phyloP scores from a whole-genome alignment of 2,329 filamentous ascomycete species.

The Colletotrichum brevisporum region DNA sequence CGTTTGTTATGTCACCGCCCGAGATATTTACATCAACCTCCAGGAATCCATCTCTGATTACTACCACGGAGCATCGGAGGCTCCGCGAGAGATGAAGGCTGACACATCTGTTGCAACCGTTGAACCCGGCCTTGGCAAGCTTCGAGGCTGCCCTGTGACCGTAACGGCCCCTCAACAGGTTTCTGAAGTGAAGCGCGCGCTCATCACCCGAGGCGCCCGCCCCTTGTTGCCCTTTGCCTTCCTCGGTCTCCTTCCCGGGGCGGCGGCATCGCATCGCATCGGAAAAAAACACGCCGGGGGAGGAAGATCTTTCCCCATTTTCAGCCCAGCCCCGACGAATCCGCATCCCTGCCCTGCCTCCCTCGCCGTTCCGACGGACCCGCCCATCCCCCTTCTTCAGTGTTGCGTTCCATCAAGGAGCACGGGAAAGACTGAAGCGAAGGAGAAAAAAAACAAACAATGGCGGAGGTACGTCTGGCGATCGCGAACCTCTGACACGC shows the following conservation, averaged over 20 bases:
- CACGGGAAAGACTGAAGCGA: too few relatives aligned
- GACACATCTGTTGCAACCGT: conserved; percentile 25
- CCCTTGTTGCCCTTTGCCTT: background rate
- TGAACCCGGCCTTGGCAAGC: conserved; percentile 34
- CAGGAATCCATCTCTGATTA: too few relatives aligned
- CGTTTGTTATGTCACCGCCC: too few relatives aligned
- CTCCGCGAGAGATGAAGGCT: conserved; percentile 12
- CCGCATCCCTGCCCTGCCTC: conserved; percentile 13
- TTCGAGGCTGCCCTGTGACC: conserved; percentile 34
- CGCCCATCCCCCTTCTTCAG: background rate
- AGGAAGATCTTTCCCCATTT: conserved; percentile 6
- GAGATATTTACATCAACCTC: too few relatives aligned
- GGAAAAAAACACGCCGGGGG: background rate
- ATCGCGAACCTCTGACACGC: conserved; percentile 38
- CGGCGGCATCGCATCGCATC: background rate
- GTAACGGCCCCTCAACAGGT: conserved; percentile 17
- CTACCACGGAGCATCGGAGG: too few relatives aligned
- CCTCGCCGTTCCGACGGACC: conserved; percentile 1
- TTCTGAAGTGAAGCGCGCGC: conserved; percentile 10
- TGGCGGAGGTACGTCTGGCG: conserved; percentile 4
- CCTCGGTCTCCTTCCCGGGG: background rate
- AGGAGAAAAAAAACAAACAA: too few relatives aligned
- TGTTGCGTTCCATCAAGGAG: background rate
- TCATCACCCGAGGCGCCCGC: background rate
- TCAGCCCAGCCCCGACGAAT: background rate